Base-by-base conservation (phyloP, 2,329 filamentous ascomycete species). In the Fusarium secorum region DNA sequence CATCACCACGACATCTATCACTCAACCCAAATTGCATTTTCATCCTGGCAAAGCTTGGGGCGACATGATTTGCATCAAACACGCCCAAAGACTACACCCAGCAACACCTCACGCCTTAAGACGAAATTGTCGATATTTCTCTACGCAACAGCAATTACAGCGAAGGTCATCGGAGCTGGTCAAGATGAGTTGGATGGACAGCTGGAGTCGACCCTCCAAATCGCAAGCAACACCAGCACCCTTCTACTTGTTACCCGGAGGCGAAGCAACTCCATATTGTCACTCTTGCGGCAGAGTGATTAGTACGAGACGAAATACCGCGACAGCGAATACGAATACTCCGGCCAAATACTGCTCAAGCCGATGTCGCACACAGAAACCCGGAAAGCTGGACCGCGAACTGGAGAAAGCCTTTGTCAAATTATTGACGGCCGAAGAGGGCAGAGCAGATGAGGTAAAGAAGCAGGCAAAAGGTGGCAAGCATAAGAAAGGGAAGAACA, bases 261-360 rank as follows among this genome's bases (percentile, higher is more conserved):
- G 83, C 45, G 85, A 86, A 51, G 76, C 80, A 30, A 85, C 84
- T 1, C 83, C 85, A 2, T 89, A 89, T 75, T 89, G 87, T 70
- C 84, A 85, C 66, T 84, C 85, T 17, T 90, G 87, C 70, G 87
- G 88, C 2, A 81, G 87, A 42, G 82, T 87, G 5, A 88, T 89
- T 41, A 83, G 84, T 69, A 76, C 74, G 11, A 75, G 78, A 32
- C 78, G 75, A 48, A 71, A 78, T 44, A 77, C 73, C 22, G 73
- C 77, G 3, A 70, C 73, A 7, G 73, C 74, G 9, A 79, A 74
- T 11, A 55, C 54, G 6, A 64, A 52, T 11, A 70, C 68, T 15
- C 66, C 74, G 4, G 62, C 61, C 13, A 89, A 88, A 67, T 90
- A 89, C 79, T 90, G 88, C 78, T 90, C 87, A 0, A 80, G 83